phyloP scores from a whole-genome alignment of 805 yeast species.

The Deakozyma indianensis region DNA sequence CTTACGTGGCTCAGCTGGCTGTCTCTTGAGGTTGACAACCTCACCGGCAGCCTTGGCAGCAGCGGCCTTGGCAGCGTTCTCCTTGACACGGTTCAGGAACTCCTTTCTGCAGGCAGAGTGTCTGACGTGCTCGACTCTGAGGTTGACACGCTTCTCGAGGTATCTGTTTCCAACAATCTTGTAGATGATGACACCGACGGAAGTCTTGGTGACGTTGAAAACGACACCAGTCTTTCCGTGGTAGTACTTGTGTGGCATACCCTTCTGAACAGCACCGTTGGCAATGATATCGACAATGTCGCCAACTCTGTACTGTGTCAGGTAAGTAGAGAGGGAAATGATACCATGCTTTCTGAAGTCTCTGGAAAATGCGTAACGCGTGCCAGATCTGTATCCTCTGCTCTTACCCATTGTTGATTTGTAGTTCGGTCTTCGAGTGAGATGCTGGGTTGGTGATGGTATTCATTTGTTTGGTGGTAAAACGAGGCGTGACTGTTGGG shows the following conservation, averaged over 20 bases:
- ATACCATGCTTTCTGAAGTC: conserved; percentile 98
- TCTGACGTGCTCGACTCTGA: conserved; percentile 97
- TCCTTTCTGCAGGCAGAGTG: conserved; percentile 99
- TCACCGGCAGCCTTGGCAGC: conserved; percentile 95
- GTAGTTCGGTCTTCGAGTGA: neutral
- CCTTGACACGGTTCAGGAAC: conserved; percentile 96
- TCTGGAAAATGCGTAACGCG: conserved; percentile 99
- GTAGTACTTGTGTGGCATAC: conserved; percentile 99
- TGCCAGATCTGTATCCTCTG: conserved; percentile 99
- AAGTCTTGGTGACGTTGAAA: conserved; percentile 95
- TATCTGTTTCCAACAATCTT: conserved; percentile 98
- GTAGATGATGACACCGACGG: conserved; percentile 97
- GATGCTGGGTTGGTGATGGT: too few species aligned
- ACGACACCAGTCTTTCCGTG: conserved; percentile 99
- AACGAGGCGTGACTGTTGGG: neutral
- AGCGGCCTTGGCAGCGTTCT: conserved; percentile 82
- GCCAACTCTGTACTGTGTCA: conserved; percentile 97
- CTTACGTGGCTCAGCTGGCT: conserved; percentile 96
- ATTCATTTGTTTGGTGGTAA: too few species aligned
- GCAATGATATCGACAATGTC: conserved; percentile 99
- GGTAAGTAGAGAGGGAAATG: conserved; percentile 88
- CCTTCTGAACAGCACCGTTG: conserved; percentile 98
- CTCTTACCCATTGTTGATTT: conserved; percentile 23
- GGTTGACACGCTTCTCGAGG: conserved; percentile 96
- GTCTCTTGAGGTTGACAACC: conserved; percentile 88